Percentiles rank a stretch among this genome's conserved stretches.
These are phyloP conservation scores for Apostasia ramifera DNA, from an alignment of 106 monocot genomes.

Conservation along the genomic window DNA sequence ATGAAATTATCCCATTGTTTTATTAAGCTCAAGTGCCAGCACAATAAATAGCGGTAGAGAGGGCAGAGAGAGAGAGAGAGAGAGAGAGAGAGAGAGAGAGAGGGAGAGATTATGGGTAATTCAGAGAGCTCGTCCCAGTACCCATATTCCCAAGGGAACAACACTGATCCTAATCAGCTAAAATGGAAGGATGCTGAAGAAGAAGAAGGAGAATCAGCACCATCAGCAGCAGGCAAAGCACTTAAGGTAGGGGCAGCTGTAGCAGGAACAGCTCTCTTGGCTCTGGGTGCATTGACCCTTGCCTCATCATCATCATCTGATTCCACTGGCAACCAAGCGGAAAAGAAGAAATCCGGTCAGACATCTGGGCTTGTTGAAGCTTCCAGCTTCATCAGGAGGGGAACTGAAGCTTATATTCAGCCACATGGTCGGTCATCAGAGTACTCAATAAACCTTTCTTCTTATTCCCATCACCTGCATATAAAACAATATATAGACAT, in stretches of 20 bases:
- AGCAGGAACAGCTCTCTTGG: conserved; percentile 5
- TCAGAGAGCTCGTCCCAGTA: neutral
- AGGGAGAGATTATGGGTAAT: neutral
- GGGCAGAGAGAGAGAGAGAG: too few species aligned
- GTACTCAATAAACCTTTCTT: neutral
- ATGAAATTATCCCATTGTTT: too few species aligned
- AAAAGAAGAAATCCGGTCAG: neutral
- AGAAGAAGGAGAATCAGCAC: neutral
- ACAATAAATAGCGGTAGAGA: too few species aligned
- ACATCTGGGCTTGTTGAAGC: neutral
- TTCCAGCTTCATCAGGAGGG: neutral
- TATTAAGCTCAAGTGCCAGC: too few species aligned
- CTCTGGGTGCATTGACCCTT: neutral
- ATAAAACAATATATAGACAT: neutral
- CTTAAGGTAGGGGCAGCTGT: neutral
- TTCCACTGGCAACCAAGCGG: too few species aligned
- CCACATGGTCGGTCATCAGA: neutral
- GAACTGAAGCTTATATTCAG: neutral
- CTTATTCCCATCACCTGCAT: neutral
- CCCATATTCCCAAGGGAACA: too few species aligned
- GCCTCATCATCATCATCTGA: neutral
- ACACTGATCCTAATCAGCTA: neutral
- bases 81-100: too few species aligned
- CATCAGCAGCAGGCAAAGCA: neutral
- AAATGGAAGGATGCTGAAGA: neutral